These are phyloP conservation scores for Andrographis paniculata DNA, from an alignment of 305 asterid species.

Conservation along the genomic window DNA sequence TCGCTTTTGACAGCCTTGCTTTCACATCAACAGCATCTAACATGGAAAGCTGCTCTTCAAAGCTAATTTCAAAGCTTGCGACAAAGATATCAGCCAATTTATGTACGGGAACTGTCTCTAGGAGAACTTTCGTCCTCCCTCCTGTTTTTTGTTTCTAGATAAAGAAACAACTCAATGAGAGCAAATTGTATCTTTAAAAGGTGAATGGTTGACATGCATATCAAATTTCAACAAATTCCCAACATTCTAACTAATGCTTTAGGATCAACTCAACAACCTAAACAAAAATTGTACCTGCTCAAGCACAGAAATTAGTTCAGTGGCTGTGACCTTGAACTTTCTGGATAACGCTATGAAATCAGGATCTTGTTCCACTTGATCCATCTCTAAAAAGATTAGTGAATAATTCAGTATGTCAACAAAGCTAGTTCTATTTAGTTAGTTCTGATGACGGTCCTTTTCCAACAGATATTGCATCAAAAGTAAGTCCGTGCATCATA, in stretches of 20 bases:
- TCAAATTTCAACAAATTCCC: slow-evolving; percentile 9
- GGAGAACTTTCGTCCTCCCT: slow-evolving; percentile 86
- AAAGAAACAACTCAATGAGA: slow-evolving; percentile 21
- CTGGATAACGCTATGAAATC: slow-evolving; percentile 82
- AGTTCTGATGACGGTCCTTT: slow-evolving; percentile 7
- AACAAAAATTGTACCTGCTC: slow-evolving; percentile 61
- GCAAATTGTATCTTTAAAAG: slow-evolving; percentile 5
- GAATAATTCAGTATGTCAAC: slow-evolving; percentile 29
- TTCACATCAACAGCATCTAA: slow-evolving; percentile 93
- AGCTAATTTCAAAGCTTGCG: slow-evolving; percentile 97
- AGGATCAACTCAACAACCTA: slow-evolving; percentile 11
- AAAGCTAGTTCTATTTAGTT: slow-evolving; percentile 9
- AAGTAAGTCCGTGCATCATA: slow-evolving; percentile 13
- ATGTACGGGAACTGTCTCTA: slow-evolving; percentile 96
- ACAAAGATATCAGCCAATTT: slow-evolving; percentile 98
- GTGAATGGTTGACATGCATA: slow-evolving; percentile 8
- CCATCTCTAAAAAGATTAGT: slow-evolving; percentile 66
- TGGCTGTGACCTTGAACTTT: slow-evolving; percentile 90
- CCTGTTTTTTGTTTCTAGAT: slow-evolving; percentile 94
- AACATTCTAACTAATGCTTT: slow-evolving; percentile 6
- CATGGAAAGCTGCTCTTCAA: slow-evolving; percentile 94
- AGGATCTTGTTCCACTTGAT: slow-evolving; percentile 91
- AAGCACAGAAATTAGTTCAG: slow-evolving; percentile 89
- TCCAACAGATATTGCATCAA: slow-evolving; percentile 12
- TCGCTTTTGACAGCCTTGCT: slow-evolving; percentile 91